Percentiles rank a stretch among this genome's conserved stretches.
These are phyloP conservation scores for Penicillium sp. DNA, from an alignment of 2,329 filamentous ascomycete species.

Conservation along the genomic window DNA sequence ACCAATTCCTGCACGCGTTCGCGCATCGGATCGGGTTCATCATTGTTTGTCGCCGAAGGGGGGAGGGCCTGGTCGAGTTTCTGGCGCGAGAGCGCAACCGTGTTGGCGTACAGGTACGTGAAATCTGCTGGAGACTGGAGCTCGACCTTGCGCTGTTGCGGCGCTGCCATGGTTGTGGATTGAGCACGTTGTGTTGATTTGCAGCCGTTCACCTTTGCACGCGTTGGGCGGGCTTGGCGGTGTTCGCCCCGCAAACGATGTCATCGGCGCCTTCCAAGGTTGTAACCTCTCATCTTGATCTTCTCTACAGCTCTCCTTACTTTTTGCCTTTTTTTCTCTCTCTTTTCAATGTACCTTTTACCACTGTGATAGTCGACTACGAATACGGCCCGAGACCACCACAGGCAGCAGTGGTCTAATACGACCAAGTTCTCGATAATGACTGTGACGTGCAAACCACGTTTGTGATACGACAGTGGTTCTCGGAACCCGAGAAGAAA, in stretches of 20 bases:
- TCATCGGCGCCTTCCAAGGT: conserved; percentile 13
- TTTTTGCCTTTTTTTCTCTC: neutral
- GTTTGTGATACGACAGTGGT: neutral
- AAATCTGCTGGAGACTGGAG: conserved; percentile 52
- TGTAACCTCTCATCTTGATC: neutral
- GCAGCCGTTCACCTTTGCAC: conserved; percentile 6
- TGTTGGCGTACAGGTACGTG: conserved; percentile 49
- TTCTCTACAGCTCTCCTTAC: neutral
- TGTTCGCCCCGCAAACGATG: conserved; percentile 25
- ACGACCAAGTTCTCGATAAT: conserved; percentile 5
- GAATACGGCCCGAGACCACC: neutral
- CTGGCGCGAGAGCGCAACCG: conserved; percentile 43
- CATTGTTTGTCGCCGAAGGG: conserved; percentile 41
- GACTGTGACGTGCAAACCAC: conserved; percentile 2
- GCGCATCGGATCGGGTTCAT: conserved; percentile 43
- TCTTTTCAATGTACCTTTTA: neutral
- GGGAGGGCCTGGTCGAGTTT: conserved; percentile 51
- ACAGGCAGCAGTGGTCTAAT: conserved; percentile 5
- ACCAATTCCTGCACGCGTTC: conserved; percentile 43
- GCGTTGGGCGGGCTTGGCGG: conserved; percentile 17
- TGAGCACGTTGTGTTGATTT: conserved; percentile 6
- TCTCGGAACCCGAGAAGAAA: neutral
- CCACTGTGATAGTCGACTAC: neutral
- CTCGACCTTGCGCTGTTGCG: conserved; percentile 50
- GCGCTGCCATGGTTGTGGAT: conserved; percentile 27